Conservation (phyloP, 768 basidiomycete species). For the Hygrophoropsis aurantiaca region DNA sequence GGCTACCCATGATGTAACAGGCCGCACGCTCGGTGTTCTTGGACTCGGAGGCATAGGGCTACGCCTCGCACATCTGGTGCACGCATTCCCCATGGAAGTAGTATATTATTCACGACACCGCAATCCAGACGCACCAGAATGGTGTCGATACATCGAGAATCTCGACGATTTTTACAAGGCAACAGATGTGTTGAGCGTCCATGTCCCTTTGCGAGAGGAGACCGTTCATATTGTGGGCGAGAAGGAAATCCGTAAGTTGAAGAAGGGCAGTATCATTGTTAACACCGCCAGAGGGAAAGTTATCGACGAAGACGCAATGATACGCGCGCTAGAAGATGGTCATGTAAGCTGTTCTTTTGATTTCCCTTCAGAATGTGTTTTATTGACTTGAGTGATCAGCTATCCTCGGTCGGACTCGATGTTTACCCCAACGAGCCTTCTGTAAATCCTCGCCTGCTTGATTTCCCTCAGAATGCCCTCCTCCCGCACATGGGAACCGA, state of each 20-base stretch:
- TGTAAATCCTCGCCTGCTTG: slow-evolving; percentile 74
- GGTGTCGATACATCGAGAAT: slow-evolving; percentile 76
- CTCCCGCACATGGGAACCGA: slow-evolving; percentile 94
- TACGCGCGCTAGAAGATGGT: slow-evolving; percentile 80
- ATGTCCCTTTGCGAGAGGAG: slow-evolving; percentile 75
- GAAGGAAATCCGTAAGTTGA: slow-evolving; percentile 73
- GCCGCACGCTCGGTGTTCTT: slow-evolving; percentile 69
- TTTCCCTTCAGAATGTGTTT: background rate
- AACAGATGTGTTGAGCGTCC: slow-evolving; percentile 83
- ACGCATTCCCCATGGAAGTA: slow-evolving; percentile 86
- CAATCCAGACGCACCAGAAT: slow-evolving; percentile 58
- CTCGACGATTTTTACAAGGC: slow-evolving; percentile 61
- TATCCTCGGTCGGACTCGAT: slow-evolving; percentile 79
- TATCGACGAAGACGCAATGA: slow-evolving; percentile 84
- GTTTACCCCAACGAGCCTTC: slow-evolving; percentile 85
- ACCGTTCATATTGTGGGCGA: slow-evolving; percentile 77
- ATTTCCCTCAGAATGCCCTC: slow-evolving; percentile 81
- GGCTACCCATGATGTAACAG: slow-evolving; percentile 61
- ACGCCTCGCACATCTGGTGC: slow-evolving; percentile 67
- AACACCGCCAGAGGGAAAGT: slow-evolving; percentile 93
- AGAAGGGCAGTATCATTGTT: slow-evolving; percentile 74
- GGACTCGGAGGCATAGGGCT: slow-evolving; percentile 78
- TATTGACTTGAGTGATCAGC: slow-evolving; percentile 36
- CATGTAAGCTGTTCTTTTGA: slow-evolving; percentile 56
- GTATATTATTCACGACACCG: slow-evolving; percentile 75